Base-by-base conservation (phyloP, 2,329 filamentous ascomycete species). In the Aotearoamyces nothofagi region DNA sequence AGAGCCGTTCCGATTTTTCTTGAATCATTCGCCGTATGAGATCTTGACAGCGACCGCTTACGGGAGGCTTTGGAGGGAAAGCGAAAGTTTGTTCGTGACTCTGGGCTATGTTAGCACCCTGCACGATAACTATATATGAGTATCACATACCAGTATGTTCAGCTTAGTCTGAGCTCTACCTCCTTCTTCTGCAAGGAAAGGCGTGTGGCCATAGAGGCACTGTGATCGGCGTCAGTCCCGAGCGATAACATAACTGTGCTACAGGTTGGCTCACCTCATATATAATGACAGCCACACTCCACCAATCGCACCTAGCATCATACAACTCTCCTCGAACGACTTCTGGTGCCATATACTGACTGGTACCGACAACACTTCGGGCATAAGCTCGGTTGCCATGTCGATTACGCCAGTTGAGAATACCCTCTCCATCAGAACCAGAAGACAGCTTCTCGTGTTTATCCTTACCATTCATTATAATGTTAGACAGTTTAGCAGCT, bases 271-370 rank as follows among this genome's bases (percentile, higher is more conserved):
- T 31, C 42, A 67, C 68, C 53, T 96, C 87, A 46, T 82, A 96
- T 32, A 96, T 55, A 46, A 96, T 94, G 47, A 96, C 74, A 30
- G 84, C 87, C 42, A 96, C 70, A 54, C 86, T 94, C 87, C 81
- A 96, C 83, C 69, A 96, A 54, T 96, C 87, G 54, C 87, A 96
- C 46, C 87, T 68, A 16, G 81, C 87, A 54, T 96, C 90, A 51
- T 96, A 96, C 20, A 66, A 57, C 27, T 83, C 68, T 15, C 86
- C 82, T 39, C 68, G 62, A 33, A 94, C 76, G 11, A 96, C 81
- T 57, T 96, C 90, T 2, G 87, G 87, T 1, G 90, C 87, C 90
- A 94, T 96, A 57, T 96, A 96, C 49, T 94, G 87, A 49, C 84
- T 93, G 3, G 90, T 96, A 3, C 87, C 87, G 8, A 96, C 87